Conservation (phyloP, 371 early-diverging fungal species). For the Encephalitozoon romaleae region DNA sequence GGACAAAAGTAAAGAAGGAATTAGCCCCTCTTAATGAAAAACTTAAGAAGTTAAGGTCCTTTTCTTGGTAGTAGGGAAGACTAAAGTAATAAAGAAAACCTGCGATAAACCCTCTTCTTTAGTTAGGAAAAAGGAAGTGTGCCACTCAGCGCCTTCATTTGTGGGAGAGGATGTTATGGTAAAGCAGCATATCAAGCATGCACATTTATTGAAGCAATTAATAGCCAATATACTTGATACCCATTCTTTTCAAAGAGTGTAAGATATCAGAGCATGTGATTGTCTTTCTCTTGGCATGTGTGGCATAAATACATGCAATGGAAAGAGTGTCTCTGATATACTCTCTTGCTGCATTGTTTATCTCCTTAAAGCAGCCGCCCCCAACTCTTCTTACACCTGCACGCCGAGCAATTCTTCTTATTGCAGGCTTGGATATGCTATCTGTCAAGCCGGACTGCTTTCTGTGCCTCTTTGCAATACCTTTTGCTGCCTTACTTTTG, state of each 20-base stretch:
- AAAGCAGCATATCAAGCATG: not conserved
- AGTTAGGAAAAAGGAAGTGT: too few relatives aligned
- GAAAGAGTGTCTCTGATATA: constrained; percentile 94
- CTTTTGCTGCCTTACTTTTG: constrained; percentile 90
- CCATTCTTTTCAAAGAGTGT: constrained; percentile 92
- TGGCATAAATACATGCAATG: constrained; percentile 91
- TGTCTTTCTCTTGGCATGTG: constrained; percentile 99
- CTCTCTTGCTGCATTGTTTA: constrained; percentile 82
- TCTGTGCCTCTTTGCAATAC: constrained; percentile 93
- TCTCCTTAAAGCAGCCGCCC: constrained; percentile 94
- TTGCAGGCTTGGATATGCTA: constrained; percentile 97
- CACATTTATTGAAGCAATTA: constrained; percentile 28
- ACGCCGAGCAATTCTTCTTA: constrained; percentile 98
- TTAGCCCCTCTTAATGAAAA: constrained; percentile 66
- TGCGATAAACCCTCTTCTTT: too few relatives aligned
- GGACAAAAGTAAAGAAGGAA: constrained; percentile 91
- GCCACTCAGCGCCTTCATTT: too few relatives aligned
- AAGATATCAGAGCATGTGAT: constrained; percentile 81
- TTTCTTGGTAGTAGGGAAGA: constrained; percentile 60
- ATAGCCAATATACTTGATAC: constrained; percentile 66
- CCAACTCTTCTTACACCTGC: constrained; percentile 99
- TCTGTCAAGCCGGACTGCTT: constrained; percentile 58
- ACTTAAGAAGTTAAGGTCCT: constrained; percentile 58
- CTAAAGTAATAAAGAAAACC: too few relatives aligned
- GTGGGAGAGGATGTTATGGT: too few relatives aligned